Evolutionary conservation across 495 filamentous ascomycete species (phyloP), one percentile per base, ranked within the genome.

Genomic region (Daldinia childiae): DNA sequence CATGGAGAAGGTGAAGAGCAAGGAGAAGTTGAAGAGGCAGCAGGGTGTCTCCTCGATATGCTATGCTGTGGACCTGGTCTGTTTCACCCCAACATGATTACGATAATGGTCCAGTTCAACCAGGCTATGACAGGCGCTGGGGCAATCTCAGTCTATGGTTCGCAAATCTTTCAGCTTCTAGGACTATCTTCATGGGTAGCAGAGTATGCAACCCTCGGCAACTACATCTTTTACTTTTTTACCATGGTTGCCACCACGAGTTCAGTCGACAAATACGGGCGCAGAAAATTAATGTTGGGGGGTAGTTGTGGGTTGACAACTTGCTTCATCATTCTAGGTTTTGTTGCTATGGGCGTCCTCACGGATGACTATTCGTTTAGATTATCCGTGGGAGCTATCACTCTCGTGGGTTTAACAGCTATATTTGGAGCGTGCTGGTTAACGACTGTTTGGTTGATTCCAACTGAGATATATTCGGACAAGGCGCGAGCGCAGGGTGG

Each of bases 361-460:
- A 15, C 58, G 5, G 41, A 68, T 27, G 6, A 58, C 4, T 17
- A 72, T 12, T 77, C 83, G 29, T 76, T 80, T 4, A 51, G 70
- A 5, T 55, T 84, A n/a, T 72, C 74, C 0, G 70, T 84, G 6
- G 84, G 80, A 15, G 79, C 87, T 19, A 56, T 86, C 0, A 71
- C 75, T 4, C 75, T 89, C 2, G 87, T 77, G 71, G 55, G 85
- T 15, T 84, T 85, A 7, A 89, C 87, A 6, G 83, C 84, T 1
- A 82, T 82, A 41, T 89, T 89, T 73, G 87, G 87, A 38, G 83
- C 87, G 50, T 86, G 83, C 38, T 89, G 86, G 87, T 75, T 89
- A 8, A 71, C 85, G 2, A 82, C 87, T 6, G 79, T 83, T 45
- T 89, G 86, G 87, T 75, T 88, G 14, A 87, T 89, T 57, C 87